phyloP scores from a whole-genome alignment of 2,329 filamentous ascomycete species.

The Stagonosporopsis chrysanthemi region DNA sequence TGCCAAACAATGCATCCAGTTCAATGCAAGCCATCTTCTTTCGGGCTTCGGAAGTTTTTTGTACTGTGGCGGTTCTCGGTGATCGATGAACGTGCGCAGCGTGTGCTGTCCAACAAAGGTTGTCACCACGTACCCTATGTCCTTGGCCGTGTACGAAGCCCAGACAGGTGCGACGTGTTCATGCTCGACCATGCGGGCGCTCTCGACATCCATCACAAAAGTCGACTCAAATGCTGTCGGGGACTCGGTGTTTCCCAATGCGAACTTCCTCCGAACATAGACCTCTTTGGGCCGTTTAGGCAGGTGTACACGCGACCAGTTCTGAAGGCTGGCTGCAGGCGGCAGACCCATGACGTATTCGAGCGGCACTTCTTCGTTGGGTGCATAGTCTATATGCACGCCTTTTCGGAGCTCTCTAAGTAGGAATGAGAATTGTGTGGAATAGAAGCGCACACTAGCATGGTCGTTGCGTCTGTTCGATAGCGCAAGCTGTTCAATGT shows the following conservation, averaged over 20 bases:
- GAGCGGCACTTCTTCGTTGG: slow-evolving; percentile 73
- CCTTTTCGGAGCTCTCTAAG: slow-evolving; percentile 68
- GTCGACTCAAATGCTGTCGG: slow-evolving; percentile 50
- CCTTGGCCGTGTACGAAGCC: slow-evolving; percentile 73
- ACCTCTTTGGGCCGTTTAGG: slow-evolving; percentile 66
- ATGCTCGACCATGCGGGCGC: slow-evolving; percentile 67
- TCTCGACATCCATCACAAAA: slow-evolving; percentile 68
- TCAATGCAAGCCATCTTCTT: slow-evolving; percentile 67
- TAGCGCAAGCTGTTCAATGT: slow-evolving; percentile 69
- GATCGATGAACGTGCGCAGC: slow-evolving; percentile 71
- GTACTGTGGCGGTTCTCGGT: slow-evolving; percentile 65
- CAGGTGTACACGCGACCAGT: slow-evolving; percentile 69
- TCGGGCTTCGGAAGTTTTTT: slow-evolving; percentile 68
- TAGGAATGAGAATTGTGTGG: slow-evolving; percentile 75
- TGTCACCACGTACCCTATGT: slow-evolving; percentile 70
- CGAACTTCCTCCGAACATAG: slow-evolving; percentile 66
- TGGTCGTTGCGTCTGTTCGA: slow-evolving; percentile 66
- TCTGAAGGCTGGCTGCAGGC: slow-evolving; percentile 53
- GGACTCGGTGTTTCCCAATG: slow-evolving; percentile 53
- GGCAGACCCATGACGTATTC: slow-evolving; percentile 69
- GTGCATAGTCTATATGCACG: slow-evolving; percentile 68
- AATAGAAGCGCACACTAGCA: slow-evolving; percentile 73
- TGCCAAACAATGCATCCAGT: slow-evolving; percentile 77
- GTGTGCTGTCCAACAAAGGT: slow-evolving; percentile 71
- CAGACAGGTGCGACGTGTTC: slow-evolving; percentile 75